Conservation (phyloP, 2,329 filamentous ascomycete genomes). For the Pestalotiopsis fici region DNA sequence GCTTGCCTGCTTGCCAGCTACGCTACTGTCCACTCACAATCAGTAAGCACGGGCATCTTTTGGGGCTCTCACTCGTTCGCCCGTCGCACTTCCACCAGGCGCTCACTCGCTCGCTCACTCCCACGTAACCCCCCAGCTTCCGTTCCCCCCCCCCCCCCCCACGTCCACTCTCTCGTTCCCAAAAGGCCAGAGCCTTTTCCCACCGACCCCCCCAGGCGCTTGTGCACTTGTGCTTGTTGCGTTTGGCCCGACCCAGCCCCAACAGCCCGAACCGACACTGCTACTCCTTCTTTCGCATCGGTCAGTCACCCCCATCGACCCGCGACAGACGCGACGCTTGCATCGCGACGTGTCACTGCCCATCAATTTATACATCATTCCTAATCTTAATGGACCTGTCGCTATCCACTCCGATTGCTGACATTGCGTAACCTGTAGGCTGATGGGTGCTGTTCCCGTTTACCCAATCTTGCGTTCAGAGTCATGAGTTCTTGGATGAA, state of each 20-base stretch:
- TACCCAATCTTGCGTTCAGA: conserved; percentile 28
- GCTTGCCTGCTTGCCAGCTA: background rate
- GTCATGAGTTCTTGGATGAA: conserved; percentile 76
- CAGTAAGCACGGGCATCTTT: background rate
- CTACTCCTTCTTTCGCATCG: conserved; percentile 15
- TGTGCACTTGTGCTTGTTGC: conserved; percentile 1
- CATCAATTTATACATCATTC: conserved; percentile 37
- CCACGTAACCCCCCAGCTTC: background rate
- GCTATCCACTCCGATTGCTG: conserved; percentile 36
- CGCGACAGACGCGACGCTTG: conserved; percentile 22
- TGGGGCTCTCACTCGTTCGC: background rate
- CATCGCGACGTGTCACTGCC: conserved; percentile 22
- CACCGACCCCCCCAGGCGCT: background rate
- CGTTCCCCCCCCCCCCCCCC: background rate
- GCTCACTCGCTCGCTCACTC: background rate
- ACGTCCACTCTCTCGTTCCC: background rate
- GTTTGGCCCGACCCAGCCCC: conserved; percentile 11
- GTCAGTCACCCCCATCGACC: conserved; percentile 16
- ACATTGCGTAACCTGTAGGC: conserved; percentile 42
- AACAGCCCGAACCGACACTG: conserved; percentile 11
- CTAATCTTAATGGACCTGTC: conserved; percentile 44
- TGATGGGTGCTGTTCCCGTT: conserved; percentile 42
- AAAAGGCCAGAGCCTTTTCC: background rate
- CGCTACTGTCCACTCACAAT: background rate
- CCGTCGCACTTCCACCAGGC: background rate